A percentile compares a stretch with the other conserved stretches of the same genome.
These are phyloP conservation scores for Backusella mclennaniae DNA, from an alignment of 192 early-diverging fungal species.

Conservation along the genomic window DNA sequence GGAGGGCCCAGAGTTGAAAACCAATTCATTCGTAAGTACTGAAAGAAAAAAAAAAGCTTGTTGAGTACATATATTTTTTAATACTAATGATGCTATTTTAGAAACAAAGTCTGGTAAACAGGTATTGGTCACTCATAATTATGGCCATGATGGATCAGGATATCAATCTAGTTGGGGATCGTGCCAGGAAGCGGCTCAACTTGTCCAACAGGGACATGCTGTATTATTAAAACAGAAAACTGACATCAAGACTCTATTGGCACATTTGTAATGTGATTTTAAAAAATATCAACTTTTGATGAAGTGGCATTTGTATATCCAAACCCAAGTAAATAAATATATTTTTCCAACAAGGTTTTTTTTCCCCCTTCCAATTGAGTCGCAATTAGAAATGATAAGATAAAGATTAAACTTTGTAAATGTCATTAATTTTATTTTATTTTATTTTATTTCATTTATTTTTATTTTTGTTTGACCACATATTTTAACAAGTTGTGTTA, in stretches of 20 bases:
- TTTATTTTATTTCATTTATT: background rate
- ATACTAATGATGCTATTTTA: background rate
- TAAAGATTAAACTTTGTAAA: too few species aligned
- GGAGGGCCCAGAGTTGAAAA: slow-evolving; percentile 54
- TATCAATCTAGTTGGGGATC: slow-evolving; percentile 64
- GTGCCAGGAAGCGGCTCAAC: slow-evolving; percentile 32
- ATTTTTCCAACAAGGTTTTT: too few species aligned
- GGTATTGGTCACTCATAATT: slow-evolving; percentile 56
- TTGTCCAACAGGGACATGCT: slow-evolving; percentile 35
- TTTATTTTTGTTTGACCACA: background rate
- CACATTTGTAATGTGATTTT: background rate
- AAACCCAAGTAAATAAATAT: background rate
- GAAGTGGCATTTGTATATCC: background rate
- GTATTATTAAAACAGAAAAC: background rate
- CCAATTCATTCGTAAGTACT: slow-evolving; percentile 43
- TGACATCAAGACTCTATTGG: background rate
- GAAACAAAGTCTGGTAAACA: slow-evolving; percentile 23
- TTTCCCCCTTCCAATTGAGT: too few species aligned
- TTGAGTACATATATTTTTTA: too few species aligned
- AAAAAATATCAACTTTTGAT: background rate
- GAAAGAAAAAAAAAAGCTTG: background rate
- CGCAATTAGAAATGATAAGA: too few species aligned
- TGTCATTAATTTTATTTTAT: too few species aligned
- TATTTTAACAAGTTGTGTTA: background rate
- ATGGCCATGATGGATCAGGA: slow-evolving; percentile 59